These are phyloP conservation scores for Pugionium cornutum DNA, from an alignment of 345 rosid species.

Conservation along the genomic window DNA sequence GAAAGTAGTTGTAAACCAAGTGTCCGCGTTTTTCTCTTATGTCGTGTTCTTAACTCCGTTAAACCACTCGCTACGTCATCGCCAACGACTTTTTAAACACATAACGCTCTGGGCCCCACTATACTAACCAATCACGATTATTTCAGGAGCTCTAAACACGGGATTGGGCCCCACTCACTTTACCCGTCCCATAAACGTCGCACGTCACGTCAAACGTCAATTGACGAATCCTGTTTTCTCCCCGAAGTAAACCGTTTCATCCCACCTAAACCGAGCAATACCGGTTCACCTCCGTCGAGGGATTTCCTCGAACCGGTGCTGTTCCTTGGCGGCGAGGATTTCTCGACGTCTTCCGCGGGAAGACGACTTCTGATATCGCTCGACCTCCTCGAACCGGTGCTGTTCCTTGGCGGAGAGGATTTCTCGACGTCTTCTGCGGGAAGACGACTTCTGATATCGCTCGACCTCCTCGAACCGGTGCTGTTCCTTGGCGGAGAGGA, in stretches of 20 bases:
- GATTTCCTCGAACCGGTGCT: too few species aligned
- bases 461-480: slow-evolving; percentile 23
- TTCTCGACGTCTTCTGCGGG: too few species aligned
- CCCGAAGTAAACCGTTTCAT: slow-evolving; percentile 69
- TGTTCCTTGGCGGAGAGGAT: too few species aligned
- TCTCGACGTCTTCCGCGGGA: too few species aligned
- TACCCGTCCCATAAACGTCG: slow-evolving; percentile 29
- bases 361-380: too few species aligned
- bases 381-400: too few species aligned
- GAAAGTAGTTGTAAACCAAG: neutral
- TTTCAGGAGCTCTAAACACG: slow-evolving; percentile 24
- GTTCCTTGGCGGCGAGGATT: too few species aligned
- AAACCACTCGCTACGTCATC: slow-evolving; percentile 39
- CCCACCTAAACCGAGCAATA: slow-evolving; percentile 49
- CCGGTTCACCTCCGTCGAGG: slow-evolving; percentile 44
- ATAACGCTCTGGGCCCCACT: slow-evolving; percentile 13
- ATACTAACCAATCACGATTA: slow-evolving; percentile 31
- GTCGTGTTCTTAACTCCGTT: slow-evolving; percentile 34
- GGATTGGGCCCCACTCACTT: slow-evolving; percentile 37
- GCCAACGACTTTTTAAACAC: too few species aligned
- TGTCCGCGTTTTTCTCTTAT: slow-evolving; percentile 12
- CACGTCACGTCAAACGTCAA: slow-evolving; percentile 41
- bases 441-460: too few species aligned
- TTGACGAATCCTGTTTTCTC: slow-evolving; percentile 57
- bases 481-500: slow-evolving; percentile 41